phyloP scores from a whole-genome alignment of 2,329 filamentous ascomycete genomes.

The Hypoxylon sp. region DNA sequence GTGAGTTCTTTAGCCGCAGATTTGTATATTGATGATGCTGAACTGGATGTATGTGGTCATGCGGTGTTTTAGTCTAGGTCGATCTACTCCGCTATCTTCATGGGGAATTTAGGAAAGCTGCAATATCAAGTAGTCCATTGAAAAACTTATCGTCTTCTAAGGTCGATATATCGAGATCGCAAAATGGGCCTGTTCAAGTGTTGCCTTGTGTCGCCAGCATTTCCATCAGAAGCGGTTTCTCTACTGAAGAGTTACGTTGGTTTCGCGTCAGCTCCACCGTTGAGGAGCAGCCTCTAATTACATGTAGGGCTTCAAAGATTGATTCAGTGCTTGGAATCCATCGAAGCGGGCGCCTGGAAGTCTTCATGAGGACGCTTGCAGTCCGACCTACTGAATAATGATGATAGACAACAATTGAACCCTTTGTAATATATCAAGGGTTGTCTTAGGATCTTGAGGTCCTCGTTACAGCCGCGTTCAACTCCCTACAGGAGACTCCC shows the following conservation, averaged over 20 bases:
- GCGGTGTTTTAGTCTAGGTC: slow-evolving; percentile 7
- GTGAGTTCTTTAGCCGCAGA: too few species aligned
- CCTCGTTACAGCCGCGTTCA: too few species aligned
- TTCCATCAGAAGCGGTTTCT: slow-evolving; percentile 1
- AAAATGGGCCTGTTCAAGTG: slow-evolving; percentile 6
- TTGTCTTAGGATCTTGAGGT: too few species aligned
- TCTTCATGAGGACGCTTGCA: too few species aligned
- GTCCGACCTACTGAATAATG: too few species aligned
- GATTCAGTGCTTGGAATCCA: too few species aligned
- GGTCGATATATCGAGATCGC: neutral
- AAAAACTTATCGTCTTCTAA: neutral
- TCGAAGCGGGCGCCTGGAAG: too few species aligned
- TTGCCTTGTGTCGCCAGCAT: neutral
- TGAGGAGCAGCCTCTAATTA: slow-evolving; percentile 9
- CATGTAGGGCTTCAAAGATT: neutral
- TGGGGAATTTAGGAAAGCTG: neutral
- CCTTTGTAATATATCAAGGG: too few species aligned
- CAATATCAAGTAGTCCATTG: neutral
- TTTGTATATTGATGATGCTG: too few species aligned
- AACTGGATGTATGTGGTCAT: neutral
- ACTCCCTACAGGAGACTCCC: too few species aligned
- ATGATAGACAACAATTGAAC: too few species aligned
- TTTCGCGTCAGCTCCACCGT: slow-evolving; percentile 12
- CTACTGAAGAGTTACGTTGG: slow-evolving; percentile 10
- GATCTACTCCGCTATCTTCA: slow-evolving; percentile 7